Conservation (phyloP, 306 rosid genomes). For the Castanea crenata region DNA sequence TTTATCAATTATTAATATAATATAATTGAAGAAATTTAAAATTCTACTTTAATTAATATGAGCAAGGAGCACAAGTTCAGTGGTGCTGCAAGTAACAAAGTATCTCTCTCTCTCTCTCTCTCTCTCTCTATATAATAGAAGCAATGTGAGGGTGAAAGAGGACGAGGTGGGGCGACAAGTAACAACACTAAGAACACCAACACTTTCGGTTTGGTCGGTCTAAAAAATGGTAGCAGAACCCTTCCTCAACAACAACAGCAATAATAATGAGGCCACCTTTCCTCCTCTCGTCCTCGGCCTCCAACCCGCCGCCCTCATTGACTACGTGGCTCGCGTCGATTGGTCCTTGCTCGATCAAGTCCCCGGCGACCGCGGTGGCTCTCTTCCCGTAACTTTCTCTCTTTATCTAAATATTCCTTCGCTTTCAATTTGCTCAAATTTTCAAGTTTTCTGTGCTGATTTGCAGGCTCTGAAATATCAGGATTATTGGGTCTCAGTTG, state of each 20-base stretch:
- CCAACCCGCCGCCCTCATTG: conserved; percentile 79
- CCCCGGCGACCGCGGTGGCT: conserved; percentile 92
- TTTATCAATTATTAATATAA: too few relatives aligned
- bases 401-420: background rate
- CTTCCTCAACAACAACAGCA: background rate
- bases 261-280: conserved; percentile 14
- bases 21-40: too few relatives aligned
- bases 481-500: too few relatives aligned
- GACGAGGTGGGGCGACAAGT: too few relatives aligned
- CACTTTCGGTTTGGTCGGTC: too few relatives aligned
- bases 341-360: conserved; percentile 60
- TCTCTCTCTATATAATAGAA: too few relatives aligned
- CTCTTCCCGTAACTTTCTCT: conserved; percentile 56
- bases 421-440: background rate
- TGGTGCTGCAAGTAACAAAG: too few relatives aligned
- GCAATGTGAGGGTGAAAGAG: too few relatives aligned
- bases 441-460: background rate
- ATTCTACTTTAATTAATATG: too few relatives aligned
- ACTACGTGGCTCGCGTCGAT: conserved; percentile 67
- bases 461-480: background rate
- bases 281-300: conserved; percentile 80
- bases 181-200: too few relatives aligned
- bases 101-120: too few relatives aligned
- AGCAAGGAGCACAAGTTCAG: too few relatives aligned
- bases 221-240: conserved; percentile 44